Percentiles rank a stretch among this genome's conserved stretches.
phyloP scores from a whole-genome alignment of 306 rosid genomes.

The Citrullus amarus region DNA sequence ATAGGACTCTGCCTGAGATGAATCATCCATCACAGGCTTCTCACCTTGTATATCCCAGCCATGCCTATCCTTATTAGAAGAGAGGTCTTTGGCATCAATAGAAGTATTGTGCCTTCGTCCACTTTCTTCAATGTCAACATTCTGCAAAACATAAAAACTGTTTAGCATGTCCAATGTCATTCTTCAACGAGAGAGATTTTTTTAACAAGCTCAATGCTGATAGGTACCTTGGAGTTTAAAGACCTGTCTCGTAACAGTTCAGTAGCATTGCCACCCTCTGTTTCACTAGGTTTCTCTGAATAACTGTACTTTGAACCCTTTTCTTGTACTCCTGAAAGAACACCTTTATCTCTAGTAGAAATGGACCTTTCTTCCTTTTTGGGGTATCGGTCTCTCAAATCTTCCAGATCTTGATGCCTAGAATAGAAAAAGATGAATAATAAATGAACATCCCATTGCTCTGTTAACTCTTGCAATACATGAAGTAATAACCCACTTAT shows the following conservation, averaged over 20 bases:
- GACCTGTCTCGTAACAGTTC: conserved; percentile 67
- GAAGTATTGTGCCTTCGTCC: conserved; percentile 54
- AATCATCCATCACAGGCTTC: conserved; percentile 49
- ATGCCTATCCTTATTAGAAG: conserved; percentile 48
- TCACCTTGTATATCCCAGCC: conserved; percentile 49
- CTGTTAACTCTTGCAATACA: background rate
- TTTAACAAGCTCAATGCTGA: conserved; percentile 49
- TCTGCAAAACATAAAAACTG: conserved; percentile 43
- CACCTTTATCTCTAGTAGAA: conserved; percentile 30
- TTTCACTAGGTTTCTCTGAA: conserved; percentile 48
- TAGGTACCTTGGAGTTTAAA: conserved; percentile 68
- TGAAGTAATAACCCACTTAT: background rate
- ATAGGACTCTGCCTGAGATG: conserved; percentile 51
- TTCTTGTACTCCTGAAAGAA: conserved; percentile 47
- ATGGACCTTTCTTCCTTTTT: conserved; percentile 40
- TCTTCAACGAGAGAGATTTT: conserved; percentile 73
- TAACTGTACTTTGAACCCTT: conserved; percentile 57
- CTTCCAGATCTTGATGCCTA: conserved; percentile 60
- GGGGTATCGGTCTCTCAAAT: conserved; percentile 51
- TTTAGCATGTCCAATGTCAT: conserved; percentile 50
- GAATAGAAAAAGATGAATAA: conserved; percentile 12
- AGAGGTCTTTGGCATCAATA: conserved; percentile 53
- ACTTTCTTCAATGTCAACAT: conserved; percentile 60
- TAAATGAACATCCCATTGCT: background rate
- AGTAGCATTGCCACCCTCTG: conserved; percentile 43